Conservation (phyloP, 768 basidiomycete genomes). For the Mycena filopes region DNA sequence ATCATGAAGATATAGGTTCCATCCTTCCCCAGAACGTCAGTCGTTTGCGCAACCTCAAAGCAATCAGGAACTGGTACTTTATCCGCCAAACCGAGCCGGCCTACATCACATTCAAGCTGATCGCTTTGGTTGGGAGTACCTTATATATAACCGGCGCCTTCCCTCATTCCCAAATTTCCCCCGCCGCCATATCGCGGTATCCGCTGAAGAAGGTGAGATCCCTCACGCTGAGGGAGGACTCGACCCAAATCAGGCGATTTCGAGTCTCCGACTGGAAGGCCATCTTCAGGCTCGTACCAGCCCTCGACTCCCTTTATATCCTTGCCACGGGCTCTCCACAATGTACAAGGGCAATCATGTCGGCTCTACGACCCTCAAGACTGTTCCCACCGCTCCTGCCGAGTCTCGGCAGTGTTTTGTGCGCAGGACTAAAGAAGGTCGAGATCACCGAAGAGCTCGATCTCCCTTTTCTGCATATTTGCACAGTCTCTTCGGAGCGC, state of each 20-base stretch:
- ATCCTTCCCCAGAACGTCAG: constrained; percentile 8
- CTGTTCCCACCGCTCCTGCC: background rate
- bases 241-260: constrained; percentile 2
- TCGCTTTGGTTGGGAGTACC: background rate
- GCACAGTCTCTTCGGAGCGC: constrained; percentile 12
- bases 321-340: constrained; percentile 3
- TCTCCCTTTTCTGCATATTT: constrained; percentile 19
- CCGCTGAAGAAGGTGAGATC: constrained; percentile 7
- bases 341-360: constrained; percentile 11
- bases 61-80: constrained; percentile 16
- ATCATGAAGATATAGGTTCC: constrained; percentile 9
- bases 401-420: background rate
- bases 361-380: constrained; percentile 16
- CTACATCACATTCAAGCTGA: constrained; percentile 7
- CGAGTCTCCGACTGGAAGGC: constrained; percentile 15
- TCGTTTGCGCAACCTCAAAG: constrained; percentile 5
- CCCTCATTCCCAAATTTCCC: background rate
- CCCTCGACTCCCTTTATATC: background rate
- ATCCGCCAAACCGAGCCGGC: background rate
- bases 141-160: constrained; percentile 14
- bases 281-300: constrained; percentile 2
- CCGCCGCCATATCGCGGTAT: constrained; percentile 17
- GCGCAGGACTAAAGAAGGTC: constrained; percentile 7
- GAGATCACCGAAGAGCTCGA: constrained; percentile 17
- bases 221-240: constrained; percentile 10